phyloP scores from a whole-genome alignment of 805 yeast species.

The Kodamaea neixiangensis region DNA sequence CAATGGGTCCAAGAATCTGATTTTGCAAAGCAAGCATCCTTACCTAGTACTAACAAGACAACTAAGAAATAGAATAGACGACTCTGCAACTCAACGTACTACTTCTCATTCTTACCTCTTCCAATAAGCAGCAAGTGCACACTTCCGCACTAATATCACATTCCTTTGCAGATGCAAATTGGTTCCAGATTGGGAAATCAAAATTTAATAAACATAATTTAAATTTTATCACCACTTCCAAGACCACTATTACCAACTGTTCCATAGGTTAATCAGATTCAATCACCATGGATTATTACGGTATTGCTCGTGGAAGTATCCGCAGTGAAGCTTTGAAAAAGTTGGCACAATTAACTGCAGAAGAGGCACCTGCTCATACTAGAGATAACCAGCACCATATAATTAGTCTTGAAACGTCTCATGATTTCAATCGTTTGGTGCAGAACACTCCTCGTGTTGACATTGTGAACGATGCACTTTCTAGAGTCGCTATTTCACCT shows the following conservation, averaged over 20 bases:
- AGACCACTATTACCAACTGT: not conserved
- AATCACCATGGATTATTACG: constrained; percentile 38
- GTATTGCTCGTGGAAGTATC: constrained; percentile 40
- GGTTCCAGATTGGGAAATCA: not conserved
- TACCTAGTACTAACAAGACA: too few species aligned
- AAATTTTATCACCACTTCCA: not conserved
- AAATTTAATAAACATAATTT: not conserved
- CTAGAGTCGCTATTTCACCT: constrained; percentile 45
- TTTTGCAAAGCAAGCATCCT: too few species aligned
- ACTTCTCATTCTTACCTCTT: not conserved
- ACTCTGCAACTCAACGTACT: too few species aligned
- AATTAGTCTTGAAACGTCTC: not conserved
- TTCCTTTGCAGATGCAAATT: not conserved
- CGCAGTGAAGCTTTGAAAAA: constrained; percentile 39
- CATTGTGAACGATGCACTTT: constrained; percentile 16
- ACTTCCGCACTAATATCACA: too few species aligned
- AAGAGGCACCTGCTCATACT: constrained; percentile 12
- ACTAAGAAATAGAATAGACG: too few species aligned
- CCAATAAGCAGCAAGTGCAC: too few species aligned
- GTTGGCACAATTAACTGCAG: constrained; percentile 37
- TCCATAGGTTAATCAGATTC: not conserved
- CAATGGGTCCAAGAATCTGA: too few species aligned
- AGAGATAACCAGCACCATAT: constrained; percentile 1
- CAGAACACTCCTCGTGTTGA: constrained; percentile 12
- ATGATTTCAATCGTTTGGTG: constrained; percentile 23